phyloP scores from a whole-genome alignment of 2,329 filamentous ascomycete genomes.

The Botryosphaeria dothidea region DNA sequence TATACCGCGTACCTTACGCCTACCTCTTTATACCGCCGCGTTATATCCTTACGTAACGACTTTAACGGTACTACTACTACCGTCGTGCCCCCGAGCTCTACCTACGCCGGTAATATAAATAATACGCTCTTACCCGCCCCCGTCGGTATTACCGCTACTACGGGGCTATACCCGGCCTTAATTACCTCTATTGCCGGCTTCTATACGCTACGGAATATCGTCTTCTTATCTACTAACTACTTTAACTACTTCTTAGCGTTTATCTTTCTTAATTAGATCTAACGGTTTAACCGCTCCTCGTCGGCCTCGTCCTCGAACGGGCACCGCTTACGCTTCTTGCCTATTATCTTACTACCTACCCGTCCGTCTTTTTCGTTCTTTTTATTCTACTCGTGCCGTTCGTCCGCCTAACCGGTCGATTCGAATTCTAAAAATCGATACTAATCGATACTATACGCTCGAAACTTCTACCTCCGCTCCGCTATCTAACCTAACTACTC shows the following conservation, averaged over 20 bases:
- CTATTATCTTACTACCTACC: background rate
- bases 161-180: slow-evolving; percentile 23
- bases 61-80: slow-evolving; percentile 29
- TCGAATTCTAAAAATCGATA: slow-evolving; percentile 23
- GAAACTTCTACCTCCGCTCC: slow-evolving; percentile 21
- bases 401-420: background rate
- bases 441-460: slow-evolving; percentile 23
- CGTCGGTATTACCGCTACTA: slow-evolving; percentile 27
- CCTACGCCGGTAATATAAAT: slow-evolving; percentile 30
- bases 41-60: slow-evolving; percentile 26
- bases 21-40: slow-evolving; percentile 20
- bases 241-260: slow-evolving; percentile 21
- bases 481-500: slow-evolving; percentile 21
- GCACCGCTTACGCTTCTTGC: slow-evolving; percentile 13
- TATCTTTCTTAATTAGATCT: slow-evolving; percentile 19
- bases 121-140: slow-evolving; percentile 30
- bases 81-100: slow-evolving; percentile 21
- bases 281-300: background rate
- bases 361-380: background rate
- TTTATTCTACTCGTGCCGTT: slow-evolving; percentile 18
- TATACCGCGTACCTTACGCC: slow-evolving; percentile 24
- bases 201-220: slow-evolving; percentile 25
- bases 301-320: slow-evolving; percentile 20
- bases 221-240: slow-evolving; percentile 21
- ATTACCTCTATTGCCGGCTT: slow-evolving; percentile 26